phyloP scores from a whole-genome alignment of 768 basidiomycete genomes.

The Lentinula detonsa region DNA sequence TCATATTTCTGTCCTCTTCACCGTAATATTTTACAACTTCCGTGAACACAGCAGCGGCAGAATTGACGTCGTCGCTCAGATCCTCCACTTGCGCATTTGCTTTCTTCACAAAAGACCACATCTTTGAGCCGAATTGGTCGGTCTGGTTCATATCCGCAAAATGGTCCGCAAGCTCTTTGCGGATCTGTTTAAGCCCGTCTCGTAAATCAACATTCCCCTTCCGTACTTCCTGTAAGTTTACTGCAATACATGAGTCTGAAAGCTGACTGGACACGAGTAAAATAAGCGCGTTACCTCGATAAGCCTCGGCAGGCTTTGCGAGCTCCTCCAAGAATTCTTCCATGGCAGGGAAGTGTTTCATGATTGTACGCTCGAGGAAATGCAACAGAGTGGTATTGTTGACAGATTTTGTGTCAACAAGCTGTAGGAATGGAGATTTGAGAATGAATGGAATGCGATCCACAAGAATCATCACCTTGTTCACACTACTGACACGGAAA shows the following conservation, averaged over 20 bases:
- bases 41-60: conserved; percentile 76
- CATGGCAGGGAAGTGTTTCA: conserved; percentile 83
- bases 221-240: conserved; percentile 82
- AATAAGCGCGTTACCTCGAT: conserved; percentile 58
- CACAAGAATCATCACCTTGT: conserved; percentile 55
- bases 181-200: conserved; percentile 72
- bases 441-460: neutral
- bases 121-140: conserved; percentile 82
- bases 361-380: conserved; percentile 86
- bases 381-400: conserved; percentile 93
- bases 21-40: conserved; percentile 91
- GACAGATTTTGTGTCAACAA: conserved; percentile 96
- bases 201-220: conserved; percentile 69
- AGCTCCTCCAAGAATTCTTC: conserved; percentile 87
- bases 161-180: conserved; percentile 73
- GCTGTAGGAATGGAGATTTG: conserved; percentile 31
- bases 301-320: conserved; percentile 84
- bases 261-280: neutral
- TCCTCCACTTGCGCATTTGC: conserved; percentile 75
- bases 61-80: conserved; percentile 79
- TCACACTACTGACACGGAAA: conserved; percentile 96
- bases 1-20: conserved; percentile 84
- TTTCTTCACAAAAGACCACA: conserved; percentile 85
- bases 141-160: conserved; percentile 65
- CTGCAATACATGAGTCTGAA: conserved; percentile 28